A percentile compares a stretch with the other conserved stretches of the same genome.
These are phyloP conservation scores for Chernovozyma aurita DNA, from an alignment of 1,139 yeast species.

Conservation along the genomic window DNA sequence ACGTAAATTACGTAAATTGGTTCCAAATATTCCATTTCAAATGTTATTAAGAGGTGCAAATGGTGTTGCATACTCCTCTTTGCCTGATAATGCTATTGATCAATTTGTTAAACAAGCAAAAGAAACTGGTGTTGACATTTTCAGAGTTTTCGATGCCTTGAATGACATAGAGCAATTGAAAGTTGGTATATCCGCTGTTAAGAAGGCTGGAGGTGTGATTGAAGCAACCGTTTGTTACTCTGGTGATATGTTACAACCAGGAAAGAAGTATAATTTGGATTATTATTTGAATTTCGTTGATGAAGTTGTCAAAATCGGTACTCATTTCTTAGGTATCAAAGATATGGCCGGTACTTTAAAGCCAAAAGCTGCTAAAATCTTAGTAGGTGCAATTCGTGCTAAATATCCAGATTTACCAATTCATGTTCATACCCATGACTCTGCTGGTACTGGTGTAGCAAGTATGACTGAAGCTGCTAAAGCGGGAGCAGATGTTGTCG, in stretches of 20 bases:
- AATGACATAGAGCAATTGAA: conserved; percentile 93
- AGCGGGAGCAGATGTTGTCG: conserved; percentile 98
- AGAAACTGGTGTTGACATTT: conserved; percentile 93
- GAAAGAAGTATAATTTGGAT: conserved; percentile 90
- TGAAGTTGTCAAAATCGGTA: conserved; percentile 86
- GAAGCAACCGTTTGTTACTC: conserved; percentile 98
- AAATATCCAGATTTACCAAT: conserved; percentile 92
- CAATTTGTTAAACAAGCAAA: conserved; percentile 94
- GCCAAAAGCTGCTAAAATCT: conserved; percentile 84
- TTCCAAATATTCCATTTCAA: conserved; percentile 98
- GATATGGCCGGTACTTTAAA: conserved; percentile 99
- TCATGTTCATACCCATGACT: conserved; percentile 98
- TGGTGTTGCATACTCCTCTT: conserved; percentile 96
- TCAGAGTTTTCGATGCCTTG: conserved; percentile 95
- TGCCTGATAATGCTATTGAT: conserved; percentile 98
- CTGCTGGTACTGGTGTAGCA: conserved; percentile 99
- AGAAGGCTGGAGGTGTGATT: conserved; percentile 97
- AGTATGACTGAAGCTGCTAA: conserved; percentile 91
- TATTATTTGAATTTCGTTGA: conserved; percentile 83
- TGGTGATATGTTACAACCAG: conserved; percentile 95
- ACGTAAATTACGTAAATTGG: conserved; percentile 78
- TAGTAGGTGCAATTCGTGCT: conserved; percentile 76
- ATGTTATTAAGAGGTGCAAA: conserved; percentile 99
- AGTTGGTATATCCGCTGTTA: conserved; percentile 97
- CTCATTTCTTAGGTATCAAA: conserved; percentile 94